Percentiles rank a stretch among this genome's conserved stretches.
Evolutionary conservation across 148 eudicot species (phyloP).

Genomic region (Diospyros kaki): DNA sequence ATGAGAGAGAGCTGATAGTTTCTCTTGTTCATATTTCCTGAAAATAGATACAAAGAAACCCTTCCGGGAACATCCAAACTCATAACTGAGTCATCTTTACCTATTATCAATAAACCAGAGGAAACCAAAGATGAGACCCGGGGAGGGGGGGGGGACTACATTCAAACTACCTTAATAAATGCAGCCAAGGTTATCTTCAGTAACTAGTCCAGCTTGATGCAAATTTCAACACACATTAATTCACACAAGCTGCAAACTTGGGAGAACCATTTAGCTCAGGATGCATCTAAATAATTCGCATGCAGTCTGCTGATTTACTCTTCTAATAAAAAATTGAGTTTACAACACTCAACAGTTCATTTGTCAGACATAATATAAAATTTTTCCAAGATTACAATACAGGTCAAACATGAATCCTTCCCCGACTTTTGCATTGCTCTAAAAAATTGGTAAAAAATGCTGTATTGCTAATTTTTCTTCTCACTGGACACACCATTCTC

Average conservation of each 20-base stretch:
- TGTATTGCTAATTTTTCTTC: conserved; percentile 39
- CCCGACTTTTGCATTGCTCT: conserved; percentile 1
- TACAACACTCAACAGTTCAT: conserved; percentile 17
- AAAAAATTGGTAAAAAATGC: conserved; percentile 7
- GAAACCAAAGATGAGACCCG: not conserved
- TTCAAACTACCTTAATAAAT: not conserved
- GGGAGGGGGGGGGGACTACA: not conserved
- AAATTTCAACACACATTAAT: not conserved
- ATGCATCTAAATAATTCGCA: not conserved
- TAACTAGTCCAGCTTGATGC: not conserved
- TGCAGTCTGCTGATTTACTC: not conserved
- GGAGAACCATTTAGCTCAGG: not conserved
- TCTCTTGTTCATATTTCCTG: not conserved
- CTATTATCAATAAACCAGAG: not conserved
- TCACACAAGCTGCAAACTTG: not conserved
- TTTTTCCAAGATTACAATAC: conserved; percentile 15
- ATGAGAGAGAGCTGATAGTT: not conserved
- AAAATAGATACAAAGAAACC: not conserved
- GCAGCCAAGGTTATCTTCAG: not conserved
- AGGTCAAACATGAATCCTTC: conserved; percentile 2
- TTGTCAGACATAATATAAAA: conserved; percentile 6
- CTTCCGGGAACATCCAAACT: not conserved
- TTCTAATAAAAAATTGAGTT: conserved; percentile 10
- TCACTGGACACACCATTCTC: conserved; percentile 80
- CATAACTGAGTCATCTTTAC: not conserved